Percentiles rank a stretch among this genome's conserved stretches.
Conservation (phyloP, 1,284 basidiomycete species). For the Quambalaria eucalypti region DNA sequence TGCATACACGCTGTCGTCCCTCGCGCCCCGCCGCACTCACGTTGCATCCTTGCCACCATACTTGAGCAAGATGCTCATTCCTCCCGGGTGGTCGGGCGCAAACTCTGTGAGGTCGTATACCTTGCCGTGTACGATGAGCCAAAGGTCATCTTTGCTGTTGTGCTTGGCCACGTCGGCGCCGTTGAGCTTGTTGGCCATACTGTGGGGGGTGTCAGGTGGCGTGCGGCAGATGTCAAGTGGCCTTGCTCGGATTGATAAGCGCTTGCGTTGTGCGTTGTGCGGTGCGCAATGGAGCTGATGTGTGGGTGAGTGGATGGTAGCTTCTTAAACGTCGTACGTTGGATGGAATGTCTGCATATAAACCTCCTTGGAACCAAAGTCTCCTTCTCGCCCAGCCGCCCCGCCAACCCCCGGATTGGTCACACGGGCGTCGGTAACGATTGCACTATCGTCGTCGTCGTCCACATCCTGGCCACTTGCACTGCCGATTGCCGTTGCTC, state of each 20-base stretch:
- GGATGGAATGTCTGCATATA: no score
- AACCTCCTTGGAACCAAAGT: no score
- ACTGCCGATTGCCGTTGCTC: no score
- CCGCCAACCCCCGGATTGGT: no score
- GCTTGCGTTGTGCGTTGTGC: background rate
- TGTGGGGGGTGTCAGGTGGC: no score
- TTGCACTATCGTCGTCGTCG: no score
- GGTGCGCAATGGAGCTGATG: background rate
- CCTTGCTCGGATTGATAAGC: no score
- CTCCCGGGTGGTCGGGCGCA: slow-evolving; percentile 48
- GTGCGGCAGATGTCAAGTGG: no score
- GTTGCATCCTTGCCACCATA: slow-evolving; percentile 21
- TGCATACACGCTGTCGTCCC: no score
- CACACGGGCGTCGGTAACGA: no score
- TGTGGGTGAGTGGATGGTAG: background rate
- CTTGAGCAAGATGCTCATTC: background rate
- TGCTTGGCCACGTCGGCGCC: slow-evolving; percentile 59
- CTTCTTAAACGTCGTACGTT: background rate
- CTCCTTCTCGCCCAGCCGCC: no score
- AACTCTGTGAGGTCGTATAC: slow-evolving; percentile 72
- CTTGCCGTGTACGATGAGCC: slow-evolving; percentile 74
- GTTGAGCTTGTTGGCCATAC: slow-evolving; percentile 5
- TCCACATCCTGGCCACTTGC: no score
- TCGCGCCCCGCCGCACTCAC: slow-evolving; percentile 4
- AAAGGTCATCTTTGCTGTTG: slow-evolving; percentile 65